Base-by-base conservation (phyloP, 2,329 filamentous ascomycete genomes). In the Pseudogymnoascus sp. region DNA sequence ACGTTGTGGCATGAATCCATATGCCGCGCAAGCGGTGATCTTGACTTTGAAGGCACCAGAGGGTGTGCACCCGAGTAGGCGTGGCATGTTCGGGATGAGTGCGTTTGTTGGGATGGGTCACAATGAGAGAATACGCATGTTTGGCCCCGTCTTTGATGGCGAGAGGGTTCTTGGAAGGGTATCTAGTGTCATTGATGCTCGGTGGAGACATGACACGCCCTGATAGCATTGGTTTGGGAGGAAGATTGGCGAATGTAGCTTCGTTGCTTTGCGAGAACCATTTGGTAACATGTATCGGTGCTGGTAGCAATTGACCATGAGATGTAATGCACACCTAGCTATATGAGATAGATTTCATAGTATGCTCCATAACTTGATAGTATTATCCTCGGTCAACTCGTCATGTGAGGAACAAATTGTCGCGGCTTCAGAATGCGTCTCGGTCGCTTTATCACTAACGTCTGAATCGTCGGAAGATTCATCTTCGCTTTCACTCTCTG, bases 1-100 rank as follows among this genome's bases (percentile, higher is more conserved):
- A 12, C 78, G 79, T 23, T 80, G 82, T 1, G 89, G 89, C 0
- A 73, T 91, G 71, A 92, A 93, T 73, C 81, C 84, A 0, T 91
- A 85, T 71, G 89, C 88, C 2, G 89, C 89, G 2, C 89, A 91
- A 71, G 78, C 79, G 8, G 77, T 91, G 1, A 74, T 90, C 36
- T 76, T 75, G 0, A 72, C 73, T n/a, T 64, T 85, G 11, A 79
- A 79, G 67, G 69, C 68, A 5, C 74, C 74, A 5, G 69, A 70
- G 16, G 67, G 62, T 23, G 63, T 66, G 4, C 53, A 68, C 44
- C 62, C 64, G 12, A 66, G 50, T 31, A 68, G 69, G 64, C 64
- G 63, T 8, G 69, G 65, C 6, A 66, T 69, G 11, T 78, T 73
- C 65, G 83, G 82, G 0, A 69, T 89, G 23, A 73, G 78, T 1